Conservation (phyloP, 208 protist genomes). For the Polymyxa betae region DNA sequence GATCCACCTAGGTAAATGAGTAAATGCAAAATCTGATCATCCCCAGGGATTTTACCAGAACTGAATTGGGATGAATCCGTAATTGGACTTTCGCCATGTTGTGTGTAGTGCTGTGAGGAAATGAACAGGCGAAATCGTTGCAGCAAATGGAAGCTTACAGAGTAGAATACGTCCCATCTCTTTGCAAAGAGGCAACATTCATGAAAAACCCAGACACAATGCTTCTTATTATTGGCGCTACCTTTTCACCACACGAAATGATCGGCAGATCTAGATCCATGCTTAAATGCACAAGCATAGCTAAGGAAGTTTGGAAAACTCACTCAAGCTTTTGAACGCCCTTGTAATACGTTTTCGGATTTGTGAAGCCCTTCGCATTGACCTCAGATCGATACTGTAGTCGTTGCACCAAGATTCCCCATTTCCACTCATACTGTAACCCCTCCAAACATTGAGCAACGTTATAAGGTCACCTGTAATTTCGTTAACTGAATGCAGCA, state of each 20-base stretch:
- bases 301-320: not conserved
- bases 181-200: not conserved
- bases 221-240: not conserved
- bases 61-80: not conserved
- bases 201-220: conserved; percentile 42
- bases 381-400: conserved; percentile 80
- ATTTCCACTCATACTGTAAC: not conserved
- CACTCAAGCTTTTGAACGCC: not conserved
- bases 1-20: not conserved
- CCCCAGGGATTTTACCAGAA: not conserved
- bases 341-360: conserved; percentile 11
- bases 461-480: not conserved
- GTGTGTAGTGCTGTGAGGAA: not conserved
- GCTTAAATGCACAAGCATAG: not conserved
- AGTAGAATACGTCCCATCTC: conserved; percentile 24
- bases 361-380: conserved; percentile 77
- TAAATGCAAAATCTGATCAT: not conserved
- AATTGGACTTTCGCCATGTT: not conserved
- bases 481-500: too few relatives aligned
- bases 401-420: conserved; percentile 78
- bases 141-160: not conserved
- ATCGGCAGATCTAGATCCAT: not conserved
- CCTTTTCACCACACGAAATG: conserved; percentile 17
- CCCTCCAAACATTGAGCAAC: conserved; percentile 39
- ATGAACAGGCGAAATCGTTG: not conserved